These are phyloP conservation scores for Trichophyton simii DNA, from an alignment of 2,329 filamentous ascomycete genomes.

Conservation along the genomic window DNA sequence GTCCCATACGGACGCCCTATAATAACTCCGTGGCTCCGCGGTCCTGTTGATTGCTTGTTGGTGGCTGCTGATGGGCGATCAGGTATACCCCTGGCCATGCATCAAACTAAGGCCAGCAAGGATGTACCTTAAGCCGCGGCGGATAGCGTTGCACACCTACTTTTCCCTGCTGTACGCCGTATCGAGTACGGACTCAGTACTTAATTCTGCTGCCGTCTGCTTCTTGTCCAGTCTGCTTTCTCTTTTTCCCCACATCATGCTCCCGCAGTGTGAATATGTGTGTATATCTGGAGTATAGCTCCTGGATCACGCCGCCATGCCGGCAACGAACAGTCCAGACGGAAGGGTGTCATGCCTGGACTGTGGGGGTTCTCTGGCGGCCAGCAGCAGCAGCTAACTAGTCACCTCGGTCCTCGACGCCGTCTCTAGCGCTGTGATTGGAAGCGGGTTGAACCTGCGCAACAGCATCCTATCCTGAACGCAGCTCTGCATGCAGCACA, in stretches of 20 bases:
- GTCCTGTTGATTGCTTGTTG: neutral
- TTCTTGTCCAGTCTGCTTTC: neutral
- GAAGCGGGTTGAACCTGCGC: neutral
- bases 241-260: too few relatives aligned
- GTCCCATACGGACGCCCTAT: neutral
- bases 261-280: too few relatives aligned
- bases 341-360: neutral
- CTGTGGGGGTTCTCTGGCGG: neutral
- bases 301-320: neutral
- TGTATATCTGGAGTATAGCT: neutral
- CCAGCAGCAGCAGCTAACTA: neutral
- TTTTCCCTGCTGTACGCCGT: neutral
- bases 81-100: constrained; percentile 1
- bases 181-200: neutral
- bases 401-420: neutral
- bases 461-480: constrained; percentile 3
- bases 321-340: neutral
- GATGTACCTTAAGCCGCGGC: constrained; percentile 2
- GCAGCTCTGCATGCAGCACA: neutral
- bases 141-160: neutral
- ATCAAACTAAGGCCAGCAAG: constrained; percentile 2
- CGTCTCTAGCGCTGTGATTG: neutral
- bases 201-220: neutral
- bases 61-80: constrained; percentile 1
- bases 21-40: neutral